Evolutionary conservation across 2,329 filamentous ascomycete species (phyloP).

Genomic region (Fusarium pseudograminearum): DNA sequence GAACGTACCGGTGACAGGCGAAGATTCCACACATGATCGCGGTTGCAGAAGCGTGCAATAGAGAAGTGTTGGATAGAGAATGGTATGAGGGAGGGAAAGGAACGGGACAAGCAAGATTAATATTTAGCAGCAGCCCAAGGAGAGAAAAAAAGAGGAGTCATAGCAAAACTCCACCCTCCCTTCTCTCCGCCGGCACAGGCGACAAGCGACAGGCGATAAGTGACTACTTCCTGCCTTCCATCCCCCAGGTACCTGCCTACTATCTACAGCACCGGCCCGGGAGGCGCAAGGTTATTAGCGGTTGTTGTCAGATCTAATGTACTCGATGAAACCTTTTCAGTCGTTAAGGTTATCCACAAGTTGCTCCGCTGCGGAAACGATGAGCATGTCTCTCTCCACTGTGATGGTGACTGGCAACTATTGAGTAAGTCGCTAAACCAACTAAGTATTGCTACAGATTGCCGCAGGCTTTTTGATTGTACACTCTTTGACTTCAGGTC

Average conservation of each 20-base stretch:
- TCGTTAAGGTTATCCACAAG: constrained; percentile 43
- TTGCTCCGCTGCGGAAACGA: constrained; percentile 39
- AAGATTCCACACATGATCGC: constrained; percentile 95
- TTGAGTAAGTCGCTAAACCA: neutral
- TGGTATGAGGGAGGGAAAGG: constrained; percentile 23
- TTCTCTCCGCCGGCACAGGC: constrained; percentile 40
- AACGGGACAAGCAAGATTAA: constrained; percentile 34
- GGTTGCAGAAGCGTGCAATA: constrained; percentile 40
- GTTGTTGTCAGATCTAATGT: constrained; percentile 22
- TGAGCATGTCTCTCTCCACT: constrained; percentile 26
- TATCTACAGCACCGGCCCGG: constrained; percentile 6
- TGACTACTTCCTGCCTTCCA: constrained; percentile 6
- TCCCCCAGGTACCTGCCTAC: neutral
- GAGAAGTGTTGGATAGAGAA: constrained; percentile 23
- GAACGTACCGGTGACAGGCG: constrained; percentile 83
- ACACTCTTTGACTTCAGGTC: neutral
- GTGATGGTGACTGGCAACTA: constrained; percentile 15
- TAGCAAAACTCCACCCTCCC: constrained; percentile 40
- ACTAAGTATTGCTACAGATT: neutral
- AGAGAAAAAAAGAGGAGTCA: constrained; percentile 41
- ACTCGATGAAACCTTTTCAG: constrained; percentile 3
- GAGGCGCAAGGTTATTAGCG: constrained; percentile 41
- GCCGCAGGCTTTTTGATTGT: neutral
- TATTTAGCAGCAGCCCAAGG: constrained; percentile 35
- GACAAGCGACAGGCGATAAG: constrained; percentile 37